phyloP scores from a whole-genome alignment of 805 yeast genomes.

The Cyberlindnera euphorbiae region DNA sequence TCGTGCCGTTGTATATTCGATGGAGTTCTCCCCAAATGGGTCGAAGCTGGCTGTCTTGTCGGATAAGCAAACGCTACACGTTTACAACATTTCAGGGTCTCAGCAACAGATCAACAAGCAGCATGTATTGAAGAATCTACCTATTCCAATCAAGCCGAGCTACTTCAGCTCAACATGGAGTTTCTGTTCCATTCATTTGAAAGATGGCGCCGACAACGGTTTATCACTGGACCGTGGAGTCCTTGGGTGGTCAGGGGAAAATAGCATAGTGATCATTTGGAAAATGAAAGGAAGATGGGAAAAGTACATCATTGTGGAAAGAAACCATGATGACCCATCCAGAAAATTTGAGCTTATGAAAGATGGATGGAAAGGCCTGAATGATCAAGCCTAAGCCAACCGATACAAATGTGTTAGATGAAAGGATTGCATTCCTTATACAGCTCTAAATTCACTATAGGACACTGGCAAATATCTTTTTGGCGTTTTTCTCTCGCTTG shows the following conservation, averaged over 20 bases:
- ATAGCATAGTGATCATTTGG: conserved; percentile 74
- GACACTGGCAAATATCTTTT: conserved; percentile 27
- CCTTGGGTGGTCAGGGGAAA: conserved; percentile 71
- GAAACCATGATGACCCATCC: conserved; percentile 26
- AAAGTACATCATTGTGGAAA: conserved; percentile 67
- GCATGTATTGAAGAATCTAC: conserved; percentile 61
- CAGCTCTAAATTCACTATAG: conserved; percentile 11
- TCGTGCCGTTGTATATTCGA: conserved; percentile 72
- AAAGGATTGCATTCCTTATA: no score
- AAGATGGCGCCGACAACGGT: conserved; percentile 25
- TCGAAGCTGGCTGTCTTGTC: conserved; percentile 76
- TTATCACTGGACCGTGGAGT: conserved; percentile 38
- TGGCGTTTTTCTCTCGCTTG: conserved; percentile 25
- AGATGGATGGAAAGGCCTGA: conserved; percentile 65
- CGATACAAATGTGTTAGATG: no score
- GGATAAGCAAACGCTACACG: conserved; percentile 85
- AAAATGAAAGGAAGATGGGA: conserved; percentile 75
- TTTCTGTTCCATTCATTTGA: conserved; percentile 64
- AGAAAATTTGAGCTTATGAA: conserved; percentile 53
- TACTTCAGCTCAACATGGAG: conserved; percentile 88
- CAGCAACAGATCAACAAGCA: conserved; percentile 42
- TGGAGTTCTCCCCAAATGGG: conserved; percentile 79
- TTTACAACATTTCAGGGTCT: conserved; percentile 52
- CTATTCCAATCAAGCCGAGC: conserved; percentile 53
- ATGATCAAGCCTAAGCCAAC: conserved; percentile 4